A percentile compares a stretch with the other conserved stretches of the same genome.
Conservation (phyloP, 2,329 filamentous ascomycete species). For the Gnomoniopsis sp. region DNA sequence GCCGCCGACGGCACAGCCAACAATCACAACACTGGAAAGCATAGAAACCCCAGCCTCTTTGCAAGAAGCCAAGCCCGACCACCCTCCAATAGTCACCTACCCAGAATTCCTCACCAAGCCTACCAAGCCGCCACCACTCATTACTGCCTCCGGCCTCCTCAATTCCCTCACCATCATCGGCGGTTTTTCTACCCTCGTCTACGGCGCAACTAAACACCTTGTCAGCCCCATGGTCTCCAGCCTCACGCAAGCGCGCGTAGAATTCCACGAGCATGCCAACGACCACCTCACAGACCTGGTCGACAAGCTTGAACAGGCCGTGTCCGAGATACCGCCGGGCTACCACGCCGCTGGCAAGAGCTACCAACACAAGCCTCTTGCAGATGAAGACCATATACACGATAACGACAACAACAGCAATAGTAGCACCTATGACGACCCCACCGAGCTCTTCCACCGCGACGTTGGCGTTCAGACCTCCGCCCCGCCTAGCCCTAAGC, state of each 20-base stretch:
- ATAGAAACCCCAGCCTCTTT: neutral
- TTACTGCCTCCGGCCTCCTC: constrained; percentile 57
- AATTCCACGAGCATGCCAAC: constrained; percentile 48
- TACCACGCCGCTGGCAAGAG: constrained; percentile 23
- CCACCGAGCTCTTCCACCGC: constrained; percentile 76
- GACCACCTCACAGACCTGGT: constrained; percentile 44
- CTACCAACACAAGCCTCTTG: constrained; percentile 23
- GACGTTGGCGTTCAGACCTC: constrained; percentile 79
- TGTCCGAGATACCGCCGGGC: constrained; percentile 55
- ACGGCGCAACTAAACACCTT: constrained; percentile 68
- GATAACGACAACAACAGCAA: constrained; percentile 36
- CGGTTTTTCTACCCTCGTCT: constrained; percentile 59
- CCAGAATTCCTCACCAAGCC: constrained; percentile 65
- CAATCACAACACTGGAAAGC: constrained; percentile 2
- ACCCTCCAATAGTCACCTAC: constrained; percentile 63
- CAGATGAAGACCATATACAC: constrained; percentile 12
- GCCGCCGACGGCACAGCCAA: constrained; percentile 6
- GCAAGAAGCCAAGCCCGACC: constrained; percentile 35
- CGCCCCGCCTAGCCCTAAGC: constrained; percentile 42
- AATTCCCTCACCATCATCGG: constrained; percentile 57
- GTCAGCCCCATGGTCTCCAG: constrained; percentile 58
- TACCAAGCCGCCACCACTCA: constrained; percentile 54
- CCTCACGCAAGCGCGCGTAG: constrained; percentile 48
- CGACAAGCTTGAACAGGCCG: constrained; percentile 50
- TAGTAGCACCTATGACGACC: constrained; percentile 55